These are phyloP conservation scores for Fusarium sp. DNA, from an alignment of 2,329 filamentous ascomycete species.

Conservation along the genomic window DNA sequence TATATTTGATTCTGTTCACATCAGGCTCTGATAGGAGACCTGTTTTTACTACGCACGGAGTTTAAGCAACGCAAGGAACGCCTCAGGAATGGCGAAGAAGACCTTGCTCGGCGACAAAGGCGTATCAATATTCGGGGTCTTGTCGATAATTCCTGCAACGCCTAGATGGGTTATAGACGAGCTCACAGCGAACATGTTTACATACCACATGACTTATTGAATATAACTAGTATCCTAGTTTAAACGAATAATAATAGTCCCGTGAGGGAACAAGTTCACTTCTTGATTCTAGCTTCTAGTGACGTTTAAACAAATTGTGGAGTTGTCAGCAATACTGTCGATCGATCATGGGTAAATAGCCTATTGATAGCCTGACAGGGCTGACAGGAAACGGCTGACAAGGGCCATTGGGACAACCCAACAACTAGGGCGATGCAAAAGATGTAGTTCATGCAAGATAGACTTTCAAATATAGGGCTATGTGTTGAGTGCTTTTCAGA, in stretches of 20 bases:
- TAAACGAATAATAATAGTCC: slow-evolving; percentile 4
- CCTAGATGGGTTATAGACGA: slow-evolving; percentile 19
- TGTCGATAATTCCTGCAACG: not conserved
- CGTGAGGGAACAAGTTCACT: not conserved
- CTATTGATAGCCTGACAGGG: not conserved
- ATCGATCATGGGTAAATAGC: not conserved
- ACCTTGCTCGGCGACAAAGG: slow-evolving; percentile 5
- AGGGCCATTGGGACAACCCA: not conserved
- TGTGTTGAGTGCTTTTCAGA: not conserved
- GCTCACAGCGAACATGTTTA: slow-evolving; percentile 9
- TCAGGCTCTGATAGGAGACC: not conserved
- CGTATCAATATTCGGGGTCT: slow-evolving; percentile 12
- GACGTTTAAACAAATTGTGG: not conserved
- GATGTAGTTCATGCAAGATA: not conserved
- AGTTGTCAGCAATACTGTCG: not conserved
- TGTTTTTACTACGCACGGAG: not conserved
- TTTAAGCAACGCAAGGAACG: not conserved
- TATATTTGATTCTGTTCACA: not conserved
- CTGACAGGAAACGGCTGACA: not conserved
- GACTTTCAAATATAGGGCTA: not conserved
- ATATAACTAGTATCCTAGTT: slow-evolving; percentile 7
- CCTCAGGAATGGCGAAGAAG: not conserved
- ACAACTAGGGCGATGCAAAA: not conserved
- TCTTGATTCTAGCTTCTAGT: not conserved
- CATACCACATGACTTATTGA: slow-evolving; percentile 18